Conservation (phyloP, 495 filamentous ascomycete species). For the Pseudoneurospora amorphoporcata region DNA sequence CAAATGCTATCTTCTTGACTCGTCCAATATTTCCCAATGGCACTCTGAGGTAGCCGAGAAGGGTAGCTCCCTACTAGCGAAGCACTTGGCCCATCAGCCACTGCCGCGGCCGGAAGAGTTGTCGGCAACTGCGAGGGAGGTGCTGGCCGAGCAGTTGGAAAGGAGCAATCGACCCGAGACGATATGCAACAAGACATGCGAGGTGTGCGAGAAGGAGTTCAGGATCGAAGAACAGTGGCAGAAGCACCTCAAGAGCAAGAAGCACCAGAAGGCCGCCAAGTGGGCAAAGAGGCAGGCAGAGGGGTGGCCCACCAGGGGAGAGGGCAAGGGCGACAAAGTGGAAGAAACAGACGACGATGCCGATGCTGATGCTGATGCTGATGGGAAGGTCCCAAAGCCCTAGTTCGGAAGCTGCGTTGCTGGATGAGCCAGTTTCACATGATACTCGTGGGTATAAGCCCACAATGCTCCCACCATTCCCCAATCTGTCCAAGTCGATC, state of each 20-base stretch:
- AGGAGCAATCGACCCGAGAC: conserved; percentile 32
- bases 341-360: background rate
- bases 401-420: background rate
- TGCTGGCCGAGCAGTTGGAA: conserved; percentile 44
- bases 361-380: background rate
- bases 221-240: conserved; percentile 66
- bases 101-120: conserved; percentile 53
- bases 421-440: background rate
- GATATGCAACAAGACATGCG: conserved; percentile 52
- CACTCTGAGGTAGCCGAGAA: conserved; percentile 47
- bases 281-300: conserved; percentile 13
- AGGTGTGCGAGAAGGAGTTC: conserved; percentile 59
- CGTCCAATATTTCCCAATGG: conserved; percentile 51
- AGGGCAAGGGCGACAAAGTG: background rate
- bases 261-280: conserved; percentile 35
- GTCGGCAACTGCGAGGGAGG: conserved; percentile 46
- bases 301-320: background rate
- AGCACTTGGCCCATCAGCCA: conserved; percentile 45
- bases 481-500: background rate
- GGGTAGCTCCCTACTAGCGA: conserved; percentile 48
- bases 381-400: background rate
- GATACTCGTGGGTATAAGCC: background rate
- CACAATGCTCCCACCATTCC: background rate
- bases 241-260: conserved; percentile 57
- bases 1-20: conserved; percentile 65